phyloP scores from a whole-genome alignment of 2,329 filamentous ascomycete genomes.

The Didymella pinodella region DNA sequence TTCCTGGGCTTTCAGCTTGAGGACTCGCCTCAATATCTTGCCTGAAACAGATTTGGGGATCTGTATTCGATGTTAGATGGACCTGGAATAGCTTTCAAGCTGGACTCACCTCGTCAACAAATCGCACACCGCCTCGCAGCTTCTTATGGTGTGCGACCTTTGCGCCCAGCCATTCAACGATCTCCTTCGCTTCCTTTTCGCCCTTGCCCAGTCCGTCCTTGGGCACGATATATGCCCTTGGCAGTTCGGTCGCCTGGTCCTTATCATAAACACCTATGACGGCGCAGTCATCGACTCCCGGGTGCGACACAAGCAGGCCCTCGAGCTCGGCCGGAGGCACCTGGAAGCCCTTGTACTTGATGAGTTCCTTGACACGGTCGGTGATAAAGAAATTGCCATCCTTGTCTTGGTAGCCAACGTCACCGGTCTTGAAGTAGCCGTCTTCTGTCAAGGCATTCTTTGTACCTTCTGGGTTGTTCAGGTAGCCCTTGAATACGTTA shows the following conservation, averaged over 20 bases:
- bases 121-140: conserved; percentile 56
- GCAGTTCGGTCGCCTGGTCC: conserved; percentile 56
- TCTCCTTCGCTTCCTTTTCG: conserved; percentile 48
- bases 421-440: conserved; percentile 90
- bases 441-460: conserved; percentile 74
- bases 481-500: conserved; percentile 81
- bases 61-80: neutral
- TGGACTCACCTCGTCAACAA: conserved; percentile 48
- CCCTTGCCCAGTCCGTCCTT: conserved; percentile 41
- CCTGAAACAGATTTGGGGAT: conserved; percentile 58
- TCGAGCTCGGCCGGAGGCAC: conserved; percentile 59
- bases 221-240: conserved; percentile 50
- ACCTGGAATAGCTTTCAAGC: neutral
- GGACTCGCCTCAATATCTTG: conserved; percentile 57
- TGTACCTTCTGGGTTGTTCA: conserved; percentile 76
- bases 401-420: conserved; percentile 80
- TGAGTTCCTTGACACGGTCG: conserved; percentile 67
- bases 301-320: conserved; percentile 54
- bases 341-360: conserved; percentile 58
- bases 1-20: conserved; percentile 54
- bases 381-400: conserved; percentile 89
- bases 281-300: conserved; percentile 54
- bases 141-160: conserved; percentile 59
- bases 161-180: conserved; percentile 53
- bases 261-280: conserved; percentile 58